phyloP scores from a whole-genome alignment of 2,329 filamentous ascomycete genomes.

The Aspergillus pseudoterreus region DNA sequence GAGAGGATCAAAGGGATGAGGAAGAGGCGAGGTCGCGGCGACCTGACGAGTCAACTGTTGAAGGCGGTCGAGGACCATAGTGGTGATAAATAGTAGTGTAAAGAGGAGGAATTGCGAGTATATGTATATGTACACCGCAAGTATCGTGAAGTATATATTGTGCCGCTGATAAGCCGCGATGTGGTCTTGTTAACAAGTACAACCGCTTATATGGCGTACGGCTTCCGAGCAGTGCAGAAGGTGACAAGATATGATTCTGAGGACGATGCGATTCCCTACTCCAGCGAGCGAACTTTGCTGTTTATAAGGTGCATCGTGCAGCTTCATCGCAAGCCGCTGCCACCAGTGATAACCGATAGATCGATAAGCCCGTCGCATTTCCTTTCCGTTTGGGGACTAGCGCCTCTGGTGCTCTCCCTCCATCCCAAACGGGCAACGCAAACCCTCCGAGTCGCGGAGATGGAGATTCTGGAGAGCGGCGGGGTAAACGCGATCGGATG shows the following conservation, averaged over 20 bases:
- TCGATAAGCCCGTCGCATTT: neutral
- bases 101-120: no score
- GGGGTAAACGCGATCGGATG: neutral
- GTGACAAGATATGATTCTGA: no score
- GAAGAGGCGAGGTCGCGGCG: slow-evolving; percentile 50
- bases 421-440: neutral
- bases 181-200: neutral
- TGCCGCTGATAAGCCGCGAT: neutral
- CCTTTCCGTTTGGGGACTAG: neutral
- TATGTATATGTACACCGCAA: no score
- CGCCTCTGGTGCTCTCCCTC: neutral
- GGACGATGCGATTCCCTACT: no score
- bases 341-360: neutral
- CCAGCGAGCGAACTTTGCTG: neutral
- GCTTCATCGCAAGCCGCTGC: neutral
- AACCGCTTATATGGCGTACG: no score
- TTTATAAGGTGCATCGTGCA: neutral
- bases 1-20: slow-evolving; percentile 77
- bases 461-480: neutral
- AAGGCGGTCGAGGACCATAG: slow-evolving; percentile 60
- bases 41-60: slow-evolving; percentile 63
- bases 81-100: neutral
- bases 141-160: neutral
- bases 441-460: neutral
- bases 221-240: no score